Base-by-base conservation (phyloP, 345 rosid species). In the Ceriops tagal region DNA sequence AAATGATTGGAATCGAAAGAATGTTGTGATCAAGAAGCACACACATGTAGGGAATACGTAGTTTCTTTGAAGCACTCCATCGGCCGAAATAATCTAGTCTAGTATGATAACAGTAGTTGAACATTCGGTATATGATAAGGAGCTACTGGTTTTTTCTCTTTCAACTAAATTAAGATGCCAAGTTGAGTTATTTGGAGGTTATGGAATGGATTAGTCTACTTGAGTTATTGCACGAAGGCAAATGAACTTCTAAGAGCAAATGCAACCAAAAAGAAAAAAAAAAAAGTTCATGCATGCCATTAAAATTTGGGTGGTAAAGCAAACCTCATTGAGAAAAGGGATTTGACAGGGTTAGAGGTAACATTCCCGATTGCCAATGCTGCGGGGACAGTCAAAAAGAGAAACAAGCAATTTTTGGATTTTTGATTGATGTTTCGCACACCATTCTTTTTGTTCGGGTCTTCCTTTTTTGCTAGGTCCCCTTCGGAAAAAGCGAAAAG, bases 281-380 rank as follows among this genome's bases (percentile, higher is more conserved):
- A 3, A 1, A 26, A 58, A 53, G 16, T 37, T 49, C 63, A n/a
- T 55, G 26, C 62, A 56, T 62, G 62, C 58, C 27, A 53, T 61
- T 35, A 58, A 52, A 37, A 8, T 21, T 30, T 26, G 49, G 51
- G 16, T 31, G 53, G 58, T 21, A 30, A 18, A 56, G 24, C 28
- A 56, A 56, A 56, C 8, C 9, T 53, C 26, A 46, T 64, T 34
- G 66, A 62, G 66, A 62, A 61, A 61, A 56, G 51, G 64, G 62
- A 49, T 30, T 46, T 69, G 80, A 62, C 64, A 34, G 69, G 71
- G 47, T 22, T 53, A 37, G 65, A 66, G 77, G 80, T 64, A 68
- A 65, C 82, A 81, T 58, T 62, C 56, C 72, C 62, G 65, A 73
- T 65, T 72, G 64, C 79, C 43, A 77, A 60, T 61, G 73, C 79